Percentiles rank a stretch among this genome's conserved stretches.
Evolutionary conservation across 106 monocot genomes (phyloP).

Genomic region (Ottelia alismoides): DNA sequence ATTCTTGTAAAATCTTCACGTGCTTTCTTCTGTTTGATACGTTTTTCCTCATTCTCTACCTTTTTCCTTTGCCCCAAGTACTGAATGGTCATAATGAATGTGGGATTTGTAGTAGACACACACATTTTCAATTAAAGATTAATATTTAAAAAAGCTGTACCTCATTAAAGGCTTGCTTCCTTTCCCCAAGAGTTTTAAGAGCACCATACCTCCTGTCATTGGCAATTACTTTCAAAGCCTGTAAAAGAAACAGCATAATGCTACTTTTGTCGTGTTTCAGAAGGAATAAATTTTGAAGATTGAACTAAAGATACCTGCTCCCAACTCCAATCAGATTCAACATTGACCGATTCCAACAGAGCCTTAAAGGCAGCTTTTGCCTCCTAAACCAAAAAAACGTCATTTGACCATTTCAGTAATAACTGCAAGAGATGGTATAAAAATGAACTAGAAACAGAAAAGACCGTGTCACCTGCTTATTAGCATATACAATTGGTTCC

Average conservation of each 20-base stretch:
- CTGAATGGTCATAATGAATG: slow-evolving; percentile 17
- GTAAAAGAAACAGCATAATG: too few relatives aligned
- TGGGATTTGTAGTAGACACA: neutral
- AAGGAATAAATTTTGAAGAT: too few relatives aligned
- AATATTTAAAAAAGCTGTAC: too few relatives aligned
- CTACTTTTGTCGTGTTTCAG: too few relatives aligned
- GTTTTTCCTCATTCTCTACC: slow-evolving; percentile 74
- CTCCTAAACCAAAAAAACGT: slow-evolving; percentile 37
- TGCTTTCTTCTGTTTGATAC: slow-evolving; percentile 82
- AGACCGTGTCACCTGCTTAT: slow-evolving; percentile 48
- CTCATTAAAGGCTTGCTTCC: slow-evolving; percentile 99
- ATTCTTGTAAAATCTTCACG: slow-evolving; percentile 86
- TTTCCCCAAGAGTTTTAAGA: slow-evolving; percentile 88
- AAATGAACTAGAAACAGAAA: neutral
- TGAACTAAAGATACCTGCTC: slow-evolving; percentile 74
- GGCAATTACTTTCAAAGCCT: slow-evolving; percentile 91
- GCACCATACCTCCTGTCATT: slow-evolving; percentile 97
- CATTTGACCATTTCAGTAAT: neutral
- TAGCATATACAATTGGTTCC: slow-evolving; percentile 76
- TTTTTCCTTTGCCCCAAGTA: slow-evolving; percentile 95
- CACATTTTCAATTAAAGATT: too few relatives aligned
- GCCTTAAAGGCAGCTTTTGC: slow-evolving; percentile 95
- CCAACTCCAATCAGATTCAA: slow-evolving; percentile 96
- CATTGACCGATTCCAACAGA: slow-evolving; percentile 82
- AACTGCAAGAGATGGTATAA: too few relatives aligned